Evolutionary conservation across 768 basidiomycete species (phyloP).

Genomic region (Clitopilus passeckerianus): DNA sequence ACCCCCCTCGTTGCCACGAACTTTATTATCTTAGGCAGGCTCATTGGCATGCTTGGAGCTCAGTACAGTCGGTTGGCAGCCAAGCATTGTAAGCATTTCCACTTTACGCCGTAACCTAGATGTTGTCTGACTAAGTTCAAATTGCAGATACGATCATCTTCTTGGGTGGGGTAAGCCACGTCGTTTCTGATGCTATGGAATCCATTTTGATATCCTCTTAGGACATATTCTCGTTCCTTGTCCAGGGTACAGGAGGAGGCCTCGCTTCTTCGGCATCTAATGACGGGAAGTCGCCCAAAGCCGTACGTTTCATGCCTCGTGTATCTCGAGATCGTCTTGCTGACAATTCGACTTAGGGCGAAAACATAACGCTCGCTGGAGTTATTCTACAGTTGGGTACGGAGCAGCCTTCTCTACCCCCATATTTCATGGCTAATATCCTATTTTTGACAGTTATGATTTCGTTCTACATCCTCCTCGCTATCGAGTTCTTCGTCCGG

Average conservation of each 20-base stretch:
- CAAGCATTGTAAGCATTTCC: slow-evolving; percentile 27
- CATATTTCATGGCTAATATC: background rate
- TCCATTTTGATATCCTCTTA: background rate
- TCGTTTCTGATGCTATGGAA: background rate
- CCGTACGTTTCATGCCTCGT: background rate
- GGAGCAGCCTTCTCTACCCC: slow-evolving; percentile 2
- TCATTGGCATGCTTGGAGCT: slow-evolving; percentile 38
- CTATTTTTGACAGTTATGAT: slow-evolving; percentile 29
- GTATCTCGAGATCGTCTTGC: background rate
- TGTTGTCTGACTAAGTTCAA: slow-evolving; percentile 4
- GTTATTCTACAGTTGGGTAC: slow-evolving; percentile 54
- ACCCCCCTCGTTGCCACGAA: slow-evolving; percentile 54
- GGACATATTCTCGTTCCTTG: slow-evolving; percentile 57
- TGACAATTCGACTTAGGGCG: slow-evolving; percentile 12
- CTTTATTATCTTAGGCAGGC: slow-evolving; percentile 47
- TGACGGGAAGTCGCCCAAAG: slow-evolving; percentile 8
- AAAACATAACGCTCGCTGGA: slow-evolving; percentile 49
- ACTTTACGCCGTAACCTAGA: background rate
- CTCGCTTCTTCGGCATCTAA: slow-evolving; percentile 34
- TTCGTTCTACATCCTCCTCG: slow-evolving; percentile 32
- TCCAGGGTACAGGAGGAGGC: slow-evolving; percentile 64
- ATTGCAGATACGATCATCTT: slow-evolving; percentile 33
- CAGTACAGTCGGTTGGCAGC: slow-evolving; percentile 45
- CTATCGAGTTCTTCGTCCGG: slow-evolving; percentile 41
- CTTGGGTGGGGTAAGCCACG: slow-evolving; percentile 28